Conservation (phyloP, 176 grass and related monocot species). For the Triticum dicoccoides region DNA sequence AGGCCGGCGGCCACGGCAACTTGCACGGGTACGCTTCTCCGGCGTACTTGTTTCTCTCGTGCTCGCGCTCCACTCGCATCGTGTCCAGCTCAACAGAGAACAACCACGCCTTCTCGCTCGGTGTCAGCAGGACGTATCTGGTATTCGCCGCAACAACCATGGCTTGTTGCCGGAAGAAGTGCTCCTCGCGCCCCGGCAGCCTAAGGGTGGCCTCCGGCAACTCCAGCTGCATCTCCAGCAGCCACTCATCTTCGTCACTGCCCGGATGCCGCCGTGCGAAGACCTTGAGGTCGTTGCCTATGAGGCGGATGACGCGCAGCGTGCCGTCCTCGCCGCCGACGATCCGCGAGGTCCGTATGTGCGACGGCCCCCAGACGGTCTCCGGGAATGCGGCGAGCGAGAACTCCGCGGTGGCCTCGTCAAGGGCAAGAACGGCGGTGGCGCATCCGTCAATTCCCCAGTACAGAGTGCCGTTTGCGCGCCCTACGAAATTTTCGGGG, state of each 20-base stretch:
- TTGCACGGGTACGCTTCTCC: too few species aligned
- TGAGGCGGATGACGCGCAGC: not conserved
- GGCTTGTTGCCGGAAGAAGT: not conserved
- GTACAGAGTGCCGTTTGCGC: not conserved
- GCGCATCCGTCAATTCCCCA: not conserved
- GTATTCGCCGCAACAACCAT: not conserved
- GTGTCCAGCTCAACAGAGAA: constrained; percentile 23
- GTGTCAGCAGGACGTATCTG: not conserved
- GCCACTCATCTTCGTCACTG: not conserved
- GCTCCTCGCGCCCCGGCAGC: not conserved
- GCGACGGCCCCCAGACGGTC: not conserved
- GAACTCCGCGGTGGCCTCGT: not conserved
- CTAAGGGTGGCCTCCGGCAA: not conserved
- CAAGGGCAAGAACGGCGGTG: not conserved
- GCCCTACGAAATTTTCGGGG: not conserved
- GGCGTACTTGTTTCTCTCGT: too few species aligned
- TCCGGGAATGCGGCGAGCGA: not conserved
- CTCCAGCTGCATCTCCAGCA: not conserved
- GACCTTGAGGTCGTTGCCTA: not conserved
- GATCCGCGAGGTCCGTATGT: not conserved
- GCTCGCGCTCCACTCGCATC: not conserved
- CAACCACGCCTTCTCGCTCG: not conserved
- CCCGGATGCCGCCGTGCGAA: not conserved
- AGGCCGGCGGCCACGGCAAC: too few species aligned
- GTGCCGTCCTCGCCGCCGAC: not conserved